Evolutionary conservation across 768 basidiomycete species (phyloP).

Genomic region (Tricholoma sp.): DNA sequence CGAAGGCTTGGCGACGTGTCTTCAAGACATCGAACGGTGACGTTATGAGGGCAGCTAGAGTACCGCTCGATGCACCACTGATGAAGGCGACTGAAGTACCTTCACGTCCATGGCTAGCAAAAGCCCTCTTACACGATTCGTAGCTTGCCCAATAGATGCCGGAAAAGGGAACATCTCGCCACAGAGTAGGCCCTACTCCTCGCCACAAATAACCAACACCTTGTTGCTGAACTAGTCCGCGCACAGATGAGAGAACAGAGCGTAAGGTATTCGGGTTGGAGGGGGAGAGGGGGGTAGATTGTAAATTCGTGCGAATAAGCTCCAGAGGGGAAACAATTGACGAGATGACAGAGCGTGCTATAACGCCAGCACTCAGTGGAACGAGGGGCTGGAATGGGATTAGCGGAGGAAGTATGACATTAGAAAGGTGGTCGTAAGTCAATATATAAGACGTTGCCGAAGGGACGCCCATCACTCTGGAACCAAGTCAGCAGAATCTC

Average conservation of each 20-base stretch:
- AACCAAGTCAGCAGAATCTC: constrained; percentile 8
- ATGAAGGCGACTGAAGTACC: constrained; percentile 75
- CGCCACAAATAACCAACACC: constrained; percentile 81
- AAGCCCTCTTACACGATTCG: constrained; percentile 69
- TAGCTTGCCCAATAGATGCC: constrained; percentile 97
- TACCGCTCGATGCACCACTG: constrained; percentile 90
- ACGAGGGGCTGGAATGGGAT: constrained; percentile 47
- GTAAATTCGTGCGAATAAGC: constrained; percentile 88
- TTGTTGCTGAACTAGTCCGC: constrained; percentile 49
- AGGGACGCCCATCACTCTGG: constrained; percentile 85
- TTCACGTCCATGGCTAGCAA: constrained; percentile 46
- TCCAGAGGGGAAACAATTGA: constrained; percentile 84
- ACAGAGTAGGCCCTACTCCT: constrained; percentile 87
- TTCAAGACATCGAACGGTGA: constrained; percentile 97
- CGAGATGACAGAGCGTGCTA: constrained; percentile 77
- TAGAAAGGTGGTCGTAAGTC: constrained; percentile 85
- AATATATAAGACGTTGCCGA: constrained; percentile 93
- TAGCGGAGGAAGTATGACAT: constrained; percentile 55
- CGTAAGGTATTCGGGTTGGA: constrained; percentile 70
- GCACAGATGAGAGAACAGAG: constrained; percentile 65
- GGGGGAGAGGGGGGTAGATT: constrained; percentile 75
- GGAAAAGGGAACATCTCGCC: constrained; percentile 97
- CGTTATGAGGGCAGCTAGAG: constrained; percentile 78
- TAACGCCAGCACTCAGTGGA: constrained; percentile 78
- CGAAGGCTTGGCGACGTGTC: constrained; percentile 84